Conservation (phyloP, 306 rosid species). For the Castanea crenata region DNA sequence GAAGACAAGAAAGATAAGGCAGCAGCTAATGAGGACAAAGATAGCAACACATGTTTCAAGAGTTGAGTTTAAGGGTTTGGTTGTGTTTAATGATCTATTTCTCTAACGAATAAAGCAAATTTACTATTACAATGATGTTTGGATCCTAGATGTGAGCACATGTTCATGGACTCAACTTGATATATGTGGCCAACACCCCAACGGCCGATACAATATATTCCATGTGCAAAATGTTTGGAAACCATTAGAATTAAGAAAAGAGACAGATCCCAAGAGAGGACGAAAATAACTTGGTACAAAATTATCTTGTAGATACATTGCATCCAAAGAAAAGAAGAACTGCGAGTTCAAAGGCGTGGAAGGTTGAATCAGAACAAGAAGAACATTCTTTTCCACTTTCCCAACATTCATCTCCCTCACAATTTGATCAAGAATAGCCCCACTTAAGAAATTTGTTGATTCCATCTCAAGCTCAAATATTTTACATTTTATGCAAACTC, state of each 20-base stretch:
- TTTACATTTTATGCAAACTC: too few relatives aligned
- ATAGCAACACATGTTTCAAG: too few relatives aligned
- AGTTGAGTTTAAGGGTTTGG: too few relatives aligned
- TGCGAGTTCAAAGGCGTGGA: slow-evolving; percentile 50
- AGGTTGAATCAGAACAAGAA: slow-evolving; percentile 83
- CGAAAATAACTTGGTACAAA: slow-evolving; percentile 46
- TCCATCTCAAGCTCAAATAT: slow-evolving; percentile 36
- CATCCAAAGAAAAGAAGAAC: slow-evolving; percentile 85
- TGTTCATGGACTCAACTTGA: slow-evolving; percentile 81
- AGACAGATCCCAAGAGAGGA: slow-evolving; percentile 32
- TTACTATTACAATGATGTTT: slow-evolving; percentile 68
- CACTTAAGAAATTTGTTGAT: slow-evolving; percentile 34
- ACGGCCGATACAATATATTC: slow-evolving; percentile 60
- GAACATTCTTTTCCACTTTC: slow-evolving; percentile 91
- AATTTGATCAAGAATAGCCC: slow-evolving; percentile 81
- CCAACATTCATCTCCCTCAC: slow-evolving; percentile 84
- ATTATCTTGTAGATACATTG: slow-evolving; percentile 42
- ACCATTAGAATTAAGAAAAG: slow-evolving; percentile 62
- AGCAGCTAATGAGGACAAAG: too few relatives aligned
- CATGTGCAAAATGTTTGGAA: slow-evolving; percentile 74
- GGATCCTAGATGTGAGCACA: slow-evolving; percentile 76
- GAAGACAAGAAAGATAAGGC: too few relatives aligned
- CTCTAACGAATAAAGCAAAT: too few relatives aligned
- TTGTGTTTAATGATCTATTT: too few relatives aligned
- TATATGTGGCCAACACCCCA: slow-evolving; percentile 64